Conservation (phyloP, 139 green algal genomes). For the Micractinium sp. region DNA sequence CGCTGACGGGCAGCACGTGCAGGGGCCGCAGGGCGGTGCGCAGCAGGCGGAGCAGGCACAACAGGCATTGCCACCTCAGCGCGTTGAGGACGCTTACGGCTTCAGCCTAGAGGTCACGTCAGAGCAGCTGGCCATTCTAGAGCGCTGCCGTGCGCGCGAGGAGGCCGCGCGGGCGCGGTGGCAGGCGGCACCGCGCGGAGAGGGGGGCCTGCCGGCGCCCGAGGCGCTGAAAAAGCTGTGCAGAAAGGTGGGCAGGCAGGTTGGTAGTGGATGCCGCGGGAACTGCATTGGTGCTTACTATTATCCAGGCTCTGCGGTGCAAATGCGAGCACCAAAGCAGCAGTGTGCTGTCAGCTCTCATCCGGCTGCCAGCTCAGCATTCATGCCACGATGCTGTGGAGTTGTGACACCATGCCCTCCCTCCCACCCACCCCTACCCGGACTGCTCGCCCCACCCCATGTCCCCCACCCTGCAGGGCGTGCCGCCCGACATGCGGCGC, state of each 20-base stretch:
- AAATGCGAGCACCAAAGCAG: not conserved
- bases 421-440: no score
- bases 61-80: not conserved
- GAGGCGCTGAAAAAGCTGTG: slow-evolving; percentile 65
- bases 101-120: slow-evolving; percentile 45
- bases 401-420: no score
- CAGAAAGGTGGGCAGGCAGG: slow-evolving; percentile 47
- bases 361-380: not conserved
- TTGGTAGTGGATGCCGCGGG: no score
- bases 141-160: slow-evolving; percentile 36
- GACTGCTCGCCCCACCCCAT: not conserved
- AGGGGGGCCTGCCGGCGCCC: slow-evolving; percentile 33
- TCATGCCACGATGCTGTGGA: not conserved
- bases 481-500: slow-evolving; percentile 62
- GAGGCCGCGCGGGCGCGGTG: slow-evolving; percentile 40
- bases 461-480: slow-evolving; percentile 35
- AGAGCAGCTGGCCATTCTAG: slow-evolving; percentile 44
- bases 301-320: no score
- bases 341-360: slow-evolving; percentile 1
- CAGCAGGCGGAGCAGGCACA: no score
- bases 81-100: slow-evolving; percentile 50
- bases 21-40: no score
- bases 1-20: not conserved
- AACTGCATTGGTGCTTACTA: no score
- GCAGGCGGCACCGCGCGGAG: slow-evolving; percentile 5